Conservation (phyloP, 2,329 filamentous ascomycete genomes). For the Sporothrix euskadiensis region DNA sequence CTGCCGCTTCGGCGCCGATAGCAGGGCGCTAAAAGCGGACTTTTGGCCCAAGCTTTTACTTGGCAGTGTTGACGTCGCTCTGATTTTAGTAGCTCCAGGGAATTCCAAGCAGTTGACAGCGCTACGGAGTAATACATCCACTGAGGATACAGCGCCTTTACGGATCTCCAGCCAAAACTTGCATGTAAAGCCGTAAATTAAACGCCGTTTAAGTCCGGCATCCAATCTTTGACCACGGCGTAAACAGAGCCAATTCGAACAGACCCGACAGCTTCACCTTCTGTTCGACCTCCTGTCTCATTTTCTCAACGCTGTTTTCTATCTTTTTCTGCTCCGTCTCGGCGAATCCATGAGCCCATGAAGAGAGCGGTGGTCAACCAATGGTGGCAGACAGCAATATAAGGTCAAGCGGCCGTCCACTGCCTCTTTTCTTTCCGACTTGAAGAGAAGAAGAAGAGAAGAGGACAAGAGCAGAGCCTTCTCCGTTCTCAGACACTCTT, state of each 20-base stretch:
- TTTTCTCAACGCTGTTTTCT: background rate
- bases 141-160: background rate
- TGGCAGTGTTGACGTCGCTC: slow-evolving; percentile 1
- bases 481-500: background rate
- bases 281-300: background rate
- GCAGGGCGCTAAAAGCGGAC: background rate
- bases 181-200: background rate
- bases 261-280: background rate
- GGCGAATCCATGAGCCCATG: background rate
- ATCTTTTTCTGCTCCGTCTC: background rate
- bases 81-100: background rate
- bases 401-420: background rate
- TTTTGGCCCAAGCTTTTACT: slow-evolving; percentile 5
- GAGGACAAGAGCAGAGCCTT: background rate
- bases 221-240: background rate
- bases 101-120: background rate
- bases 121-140: background rate
- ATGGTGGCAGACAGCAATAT: slow-evolving; percentile 12
- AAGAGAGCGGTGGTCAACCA: background rate
- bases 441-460: background rate
- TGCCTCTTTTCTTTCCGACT: background rate
- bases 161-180: background rate
- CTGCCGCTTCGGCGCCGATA: slow-evolving; percentile 13
- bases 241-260: background rate
- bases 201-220: slow-evolving; percentile 24